Percentiles rank a stretch among this genome's conserved stretches.
phyloP scores from a whole-genome alignment of 2,329 filamentous ascomycete genomes.

The Thelonectria blattea region DNA sequence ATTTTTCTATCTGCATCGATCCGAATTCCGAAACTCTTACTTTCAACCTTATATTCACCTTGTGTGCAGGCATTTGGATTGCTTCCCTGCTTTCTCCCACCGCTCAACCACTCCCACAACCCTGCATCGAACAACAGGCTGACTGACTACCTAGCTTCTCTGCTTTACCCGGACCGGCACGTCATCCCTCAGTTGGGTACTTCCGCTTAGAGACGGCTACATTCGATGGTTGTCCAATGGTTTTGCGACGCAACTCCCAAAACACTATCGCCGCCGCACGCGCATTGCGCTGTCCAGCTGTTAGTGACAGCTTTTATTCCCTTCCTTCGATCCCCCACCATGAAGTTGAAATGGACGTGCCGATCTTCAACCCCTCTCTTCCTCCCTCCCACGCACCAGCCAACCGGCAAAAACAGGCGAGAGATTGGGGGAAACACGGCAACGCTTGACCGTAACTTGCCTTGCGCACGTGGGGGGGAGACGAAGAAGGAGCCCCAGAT shows the following conservation, averaged over 20 bases:
- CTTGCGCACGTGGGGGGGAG: constrained; percentile 10
- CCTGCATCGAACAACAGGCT: not conserved
- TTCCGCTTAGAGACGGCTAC: not conserved
- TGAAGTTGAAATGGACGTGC: not conserved
- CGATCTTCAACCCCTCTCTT: not conserved
- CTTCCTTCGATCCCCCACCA: not conserved
- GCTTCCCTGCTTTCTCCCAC: not conserved
- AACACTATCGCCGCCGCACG: constrained; percentile 22
- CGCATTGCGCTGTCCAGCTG: constrained; percentile 14
- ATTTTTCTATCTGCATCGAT: not conserved
- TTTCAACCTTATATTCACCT: not conserved
- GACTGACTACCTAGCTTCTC: not conserved
- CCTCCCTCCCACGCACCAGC: not conserved
- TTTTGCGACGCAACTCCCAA: not conserved
- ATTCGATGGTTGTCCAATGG: not conserved
- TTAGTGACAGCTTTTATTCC: constrained; percentile 10
- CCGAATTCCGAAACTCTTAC: not conserved
- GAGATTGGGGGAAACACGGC: constrained; percentile 5
- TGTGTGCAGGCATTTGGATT: not conserved
- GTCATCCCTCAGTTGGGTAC: not conserved
- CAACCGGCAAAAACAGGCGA: constrained; percentile 2
- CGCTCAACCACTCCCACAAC: not conserved
- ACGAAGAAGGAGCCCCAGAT: not conserved
- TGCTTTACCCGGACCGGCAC: not conserved
- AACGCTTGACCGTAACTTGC: constrained; percentile 8